phyloP scores from a whole-genome alignment of 805 yeast species.

The Saturnispora serradocipensis region DNA sequence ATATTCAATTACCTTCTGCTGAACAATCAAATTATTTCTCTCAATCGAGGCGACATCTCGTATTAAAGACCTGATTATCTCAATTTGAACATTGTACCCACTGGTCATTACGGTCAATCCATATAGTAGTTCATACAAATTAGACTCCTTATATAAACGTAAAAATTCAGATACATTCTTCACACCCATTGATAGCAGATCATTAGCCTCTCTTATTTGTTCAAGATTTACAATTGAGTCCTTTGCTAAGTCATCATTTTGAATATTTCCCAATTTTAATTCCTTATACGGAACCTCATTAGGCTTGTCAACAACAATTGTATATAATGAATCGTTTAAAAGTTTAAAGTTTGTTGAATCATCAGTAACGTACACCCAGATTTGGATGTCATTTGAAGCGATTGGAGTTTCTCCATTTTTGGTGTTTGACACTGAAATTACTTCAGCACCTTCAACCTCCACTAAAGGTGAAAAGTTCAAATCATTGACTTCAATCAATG shows the following conservation, averaged over 20 bases:
- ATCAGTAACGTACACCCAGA: constrained; percentile 23
- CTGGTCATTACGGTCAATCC: constrained; percentile 24
- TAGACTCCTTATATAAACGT: constrained; percentile 21
- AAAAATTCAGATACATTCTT: constrained; percentile 22
- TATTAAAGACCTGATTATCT: constrained; percentile 20
- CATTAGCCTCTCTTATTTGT: constrained; percentile 23
- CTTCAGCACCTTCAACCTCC: constrained; percentile 13
- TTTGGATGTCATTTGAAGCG: constrained; percentile 19
- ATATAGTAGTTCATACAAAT: constrained; percentile 20
- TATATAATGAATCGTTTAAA: constrained; percentile 22
- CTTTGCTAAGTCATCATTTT: background rate
- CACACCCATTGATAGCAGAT: constrained; percentile 19
- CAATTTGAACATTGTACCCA: constrained; percentile 22
- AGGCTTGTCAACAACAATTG: constrained; percentile 17
- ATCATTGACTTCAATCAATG: constrained; percentile 23
- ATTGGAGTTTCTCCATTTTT: background rate
- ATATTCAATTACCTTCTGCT: background rate
- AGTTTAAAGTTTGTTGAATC: constrained; percentile 17
- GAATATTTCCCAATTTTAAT: background rate
- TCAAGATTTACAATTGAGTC: constrained; percentile 19
- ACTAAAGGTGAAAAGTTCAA: constrained; percentile 5
- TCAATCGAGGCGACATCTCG: constrained; percentile 16
- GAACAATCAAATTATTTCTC: background rate
- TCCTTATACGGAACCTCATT: background rate
- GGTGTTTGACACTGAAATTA: constrained; percentile 6